Evolutionary conservation across 1,284 basidiomycete genomes (phyloP).

Genomic region (Neonothopanus nambi): DNA sequence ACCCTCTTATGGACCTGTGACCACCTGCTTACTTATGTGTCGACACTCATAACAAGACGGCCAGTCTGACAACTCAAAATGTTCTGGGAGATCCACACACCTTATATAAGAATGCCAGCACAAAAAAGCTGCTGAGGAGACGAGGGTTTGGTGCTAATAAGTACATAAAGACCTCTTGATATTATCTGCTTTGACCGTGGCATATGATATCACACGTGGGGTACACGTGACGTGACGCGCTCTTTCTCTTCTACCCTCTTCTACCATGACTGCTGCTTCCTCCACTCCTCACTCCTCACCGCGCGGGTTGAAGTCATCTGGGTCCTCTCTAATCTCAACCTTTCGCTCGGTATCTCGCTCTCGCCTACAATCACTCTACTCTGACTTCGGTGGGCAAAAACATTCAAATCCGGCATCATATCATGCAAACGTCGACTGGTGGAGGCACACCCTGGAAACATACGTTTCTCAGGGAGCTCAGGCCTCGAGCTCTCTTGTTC

Average conservation of each 20-base stretch:
- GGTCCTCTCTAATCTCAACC: slow-evolving; percentile 29
- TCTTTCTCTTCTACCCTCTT: neutral
- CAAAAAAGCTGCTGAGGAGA: too few species aligned
- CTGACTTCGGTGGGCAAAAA: slow-evolving; percentile 84
- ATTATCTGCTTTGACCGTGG: too few species aligned
- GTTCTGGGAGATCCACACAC: too few species aligned
- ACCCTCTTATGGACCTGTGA: too few species aligned
- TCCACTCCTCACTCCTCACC: slow-evolving; percentile 6
- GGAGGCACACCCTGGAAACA: slow-evolving; percentile 71
- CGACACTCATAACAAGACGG: too few species aligned
- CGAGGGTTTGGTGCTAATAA: too few species aligned
- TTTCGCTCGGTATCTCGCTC: slow-evolving; percentile 53
- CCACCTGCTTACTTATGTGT: too few species aligned
- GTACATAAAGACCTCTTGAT: too few species aligned
- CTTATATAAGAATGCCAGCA: too few species aligned
- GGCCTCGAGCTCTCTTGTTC: slow-evolving; percentile 50
- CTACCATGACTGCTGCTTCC: neutral
- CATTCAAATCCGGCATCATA: slow-evolving; percentile 84
- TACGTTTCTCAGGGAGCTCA: slow-evolving; percentile 64
- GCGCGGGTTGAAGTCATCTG: neutral
- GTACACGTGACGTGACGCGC: neutral
- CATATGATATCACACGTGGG: neutral
- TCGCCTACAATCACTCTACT: slow-evolving; percentile 84
- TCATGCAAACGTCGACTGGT: slow-evolving; percentile 84
- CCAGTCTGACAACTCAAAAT: too few species aligned